These are phyloP conservation scores for Lavandula angustifolia DNA, from an alignment of 257 asterid genomes.

Conservation along the genomic window DNA sequence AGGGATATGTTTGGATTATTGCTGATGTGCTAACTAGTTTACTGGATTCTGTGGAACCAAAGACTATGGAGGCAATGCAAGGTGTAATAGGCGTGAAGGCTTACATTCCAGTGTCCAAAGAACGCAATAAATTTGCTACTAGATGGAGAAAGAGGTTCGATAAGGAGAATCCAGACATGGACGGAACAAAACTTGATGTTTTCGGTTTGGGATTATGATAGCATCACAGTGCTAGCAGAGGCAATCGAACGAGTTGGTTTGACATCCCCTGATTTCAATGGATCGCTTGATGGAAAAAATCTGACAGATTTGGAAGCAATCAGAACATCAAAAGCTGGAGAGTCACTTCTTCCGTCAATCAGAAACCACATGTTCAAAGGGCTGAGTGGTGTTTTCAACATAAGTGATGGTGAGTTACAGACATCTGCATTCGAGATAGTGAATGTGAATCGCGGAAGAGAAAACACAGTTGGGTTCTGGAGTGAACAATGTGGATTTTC, in stretches of 20 bases:
- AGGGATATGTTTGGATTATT: constrained; percentile 52
- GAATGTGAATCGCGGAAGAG: constrained; percentile 27
- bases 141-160: constrained; percentile 49
- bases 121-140: constrained; percentile 24
- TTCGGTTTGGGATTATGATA: constrained; percentile 54
- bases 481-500: not conserved
- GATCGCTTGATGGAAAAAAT: constrained; percentile 10
- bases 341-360: constrained; percentile 33
- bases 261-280: constrained; percentile 21
- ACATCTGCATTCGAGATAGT: constrained; percentile 40
- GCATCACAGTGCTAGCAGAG: constrained; percentile 22
- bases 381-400: constrained; percentile 39
- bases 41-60: constrained; percentile 25
- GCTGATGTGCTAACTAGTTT: constrained; percentile 37
- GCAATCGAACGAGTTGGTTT: constrained; percentile 42
- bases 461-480: constrained; percentile 12
- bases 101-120: constrained; percentile 35
- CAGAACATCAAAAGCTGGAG: constrained; percentile 42
- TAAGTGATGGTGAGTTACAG: constrained; percentile 36
- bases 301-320: constrained; percentile 44
- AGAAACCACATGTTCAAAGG: constrained; percentile 44
- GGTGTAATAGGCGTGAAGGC: constrained; percentile 58
- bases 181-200: constrained; percentile 33
- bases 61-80: constrained; percentile 42
- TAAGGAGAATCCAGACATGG: constrained; percentile 43